These are phyloP conservation scores for Stereocaulon alpinum DNA, from an alignment of 495 filamentous ascomycete genomes.

Conservation along the genomic window DNA sequence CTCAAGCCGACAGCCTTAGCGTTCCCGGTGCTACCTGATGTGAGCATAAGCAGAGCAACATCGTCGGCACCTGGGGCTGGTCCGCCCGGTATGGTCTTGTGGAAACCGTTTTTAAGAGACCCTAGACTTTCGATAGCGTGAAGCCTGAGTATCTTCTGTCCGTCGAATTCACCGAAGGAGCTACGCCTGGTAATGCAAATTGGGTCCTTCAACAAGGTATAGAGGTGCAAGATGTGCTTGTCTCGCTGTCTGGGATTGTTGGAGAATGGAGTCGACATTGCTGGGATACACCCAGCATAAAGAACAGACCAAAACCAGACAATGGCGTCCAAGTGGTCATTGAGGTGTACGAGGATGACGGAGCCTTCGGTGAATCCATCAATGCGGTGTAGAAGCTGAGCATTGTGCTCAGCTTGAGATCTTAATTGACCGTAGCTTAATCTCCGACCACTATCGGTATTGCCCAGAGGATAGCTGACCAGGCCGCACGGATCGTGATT, in stretches of 20 bases:
- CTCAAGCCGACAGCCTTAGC: slow-evolving; percentile 42
- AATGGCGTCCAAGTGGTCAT: slow-evolving; percentile 31
- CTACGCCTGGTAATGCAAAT: slow-evolving; percentile 14
- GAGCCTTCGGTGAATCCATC: background rate
- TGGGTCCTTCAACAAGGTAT: slow-evolving; percentile 13
- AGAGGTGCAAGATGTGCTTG: slow-evolving; percentile 29
- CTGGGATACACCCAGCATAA: slow-evolving; percentile 32
- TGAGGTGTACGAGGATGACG: slow-evolving; percentile 29
- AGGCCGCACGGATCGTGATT: background rate
- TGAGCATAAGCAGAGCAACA: slow-evolving; percentile 35
- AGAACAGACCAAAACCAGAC: slow-evolving; percentile 39
- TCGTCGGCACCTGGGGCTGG: background rate
- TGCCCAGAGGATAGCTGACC: background rate
- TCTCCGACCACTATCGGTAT: background rate
- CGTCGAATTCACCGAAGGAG: slow-evolving; percentile 12
- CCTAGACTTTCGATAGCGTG: background rate
- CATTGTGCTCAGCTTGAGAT: background rate
- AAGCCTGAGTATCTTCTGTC: background rate
- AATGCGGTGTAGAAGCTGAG: slow-evolving; percentile 2
- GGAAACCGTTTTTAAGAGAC: background rate
- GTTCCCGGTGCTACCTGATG: slow-evolving; percentile 46
- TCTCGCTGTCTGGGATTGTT: slow-evolving; percentile 27
- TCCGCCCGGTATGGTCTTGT: background rate
- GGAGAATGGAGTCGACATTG: slow-evolving; percentile 30
- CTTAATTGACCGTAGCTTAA: background rate